Percentiles rank a stretch among this genome's conserved stretches.
Conservation (phyloP, 805 yeast genomes). For the Kuraishia piskuri region DNA sequence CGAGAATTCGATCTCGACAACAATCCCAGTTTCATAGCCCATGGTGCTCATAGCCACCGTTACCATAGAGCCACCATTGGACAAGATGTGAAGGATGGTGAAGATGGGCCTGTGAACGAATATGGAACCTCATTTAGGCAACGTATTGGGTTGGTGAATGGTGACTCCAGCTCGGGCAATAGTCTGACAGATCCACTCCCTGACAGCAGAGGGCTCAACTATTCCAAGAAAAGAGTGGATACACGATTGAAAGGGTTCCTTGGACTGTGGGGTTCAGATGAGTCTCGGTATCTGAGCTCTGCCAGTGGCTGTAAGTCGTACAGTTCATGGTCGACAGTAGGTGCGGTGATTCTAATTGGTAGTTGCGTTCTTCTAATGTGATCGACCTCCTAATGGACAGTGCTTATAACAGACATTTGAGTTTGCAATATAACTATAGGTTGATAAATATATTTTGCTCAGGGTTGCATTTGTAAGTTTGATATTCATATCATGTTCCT, state of each 20-base stretch:
- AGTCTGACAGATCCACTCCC: neutral
- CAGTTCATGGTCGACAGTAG: neutral
- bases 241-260: neutral
- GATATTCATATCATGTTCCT: neutral
- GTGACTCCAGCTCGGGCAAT: neutral
- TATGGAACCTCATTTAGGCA: neutral
- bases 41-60: neutral
- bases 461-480: neutral
- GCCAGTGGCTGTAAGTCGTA: neutral
- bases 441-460: neutral
- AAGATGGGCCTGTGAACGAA: neutral
- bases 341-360: constrained; percentile 1
- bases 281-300: neutral
- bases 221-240: neutral
- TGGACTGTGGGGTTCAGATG: neutral
- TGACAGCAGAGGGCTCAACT: neutral
- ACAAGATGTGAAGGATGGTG: neutral
- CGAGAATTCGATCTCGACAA: neutral
- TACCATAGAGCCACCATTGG: neutral
- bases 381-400: neutral
- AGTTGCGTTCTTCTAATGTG: neutral
- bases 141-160: neutral
- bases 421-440: too few relatives aligned
- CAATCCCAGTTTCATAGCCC: neutral
- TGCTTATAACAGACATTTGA: too few relatives aligned